Evolutionary conservation across 2,329 filamentous ascomycete species (phyloP).

Genomic region (Xylariaceae sp.): DNA sequence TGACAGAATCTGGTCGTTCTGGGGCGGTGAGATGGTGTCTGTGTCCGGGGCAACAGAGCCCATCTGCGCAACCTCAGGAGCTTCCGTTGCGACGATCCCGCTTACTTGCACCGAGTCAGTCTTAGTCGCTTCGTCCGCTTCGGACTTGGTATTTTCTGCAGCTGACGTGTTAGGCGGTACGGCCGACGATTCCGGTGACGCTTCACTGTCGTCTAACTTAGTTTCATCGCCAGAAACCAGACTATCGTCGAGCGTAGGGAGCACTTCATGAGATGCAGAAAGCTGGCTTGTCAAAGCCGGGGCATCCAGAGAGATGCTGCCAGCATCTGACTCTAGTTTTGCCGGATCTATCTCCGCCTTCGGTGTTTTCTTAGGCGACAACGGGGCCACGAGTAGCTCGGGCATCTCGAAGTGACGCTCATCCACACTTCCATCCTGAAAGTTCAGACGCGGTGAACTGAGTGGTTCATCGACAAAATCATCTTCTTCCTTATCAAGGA

Average conservation of each 20-base stretch:
- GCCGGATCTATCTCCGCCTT: constrained; percentile 23
- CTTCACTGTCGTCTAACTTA: constrained; percentile 8
- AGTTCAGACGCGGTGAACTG: constrained; percentile 59
- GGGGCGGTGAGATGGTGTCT: neutral
- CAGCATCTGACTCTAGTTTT: constrained; percentile 9
- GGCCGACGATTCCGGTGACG: constrained; percentile 2
- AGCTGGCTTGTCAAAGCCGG: neutral
- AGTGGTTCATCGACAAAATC: constrained; percentile 76
- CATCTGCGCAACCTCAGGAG: neutral
- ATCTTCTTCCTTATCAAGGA: constrained; percentile 58
- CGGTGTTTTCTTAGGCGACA: constrained; percentile 47
- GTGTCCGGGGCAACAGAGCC: constrained; percentile 1
- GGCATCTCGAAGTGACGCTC: constrained; percentile 50
- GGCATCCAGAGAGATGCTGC: neutral
- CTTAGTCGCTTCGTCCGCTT: neutral
- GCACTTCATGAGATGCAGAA: neutral
- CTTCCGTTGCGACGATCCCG: neutral
- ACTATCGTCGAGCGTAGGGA: neutral
- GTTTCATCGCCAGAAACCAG: neutral
- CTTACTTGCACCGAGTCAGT: neutral
- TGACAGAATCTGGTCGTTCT: constrained; percentile 1
- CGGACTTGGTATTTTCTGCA: neutral
- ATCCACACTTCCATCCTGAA: constrained; percentile 53
- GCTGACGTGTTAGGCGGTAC: neutral
- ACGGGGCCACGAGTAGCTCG: constrained; percentile 51